phyloP scores from a whole-genome alignment of 805 yeast species.

The Peterozyma toletana region DNA sequence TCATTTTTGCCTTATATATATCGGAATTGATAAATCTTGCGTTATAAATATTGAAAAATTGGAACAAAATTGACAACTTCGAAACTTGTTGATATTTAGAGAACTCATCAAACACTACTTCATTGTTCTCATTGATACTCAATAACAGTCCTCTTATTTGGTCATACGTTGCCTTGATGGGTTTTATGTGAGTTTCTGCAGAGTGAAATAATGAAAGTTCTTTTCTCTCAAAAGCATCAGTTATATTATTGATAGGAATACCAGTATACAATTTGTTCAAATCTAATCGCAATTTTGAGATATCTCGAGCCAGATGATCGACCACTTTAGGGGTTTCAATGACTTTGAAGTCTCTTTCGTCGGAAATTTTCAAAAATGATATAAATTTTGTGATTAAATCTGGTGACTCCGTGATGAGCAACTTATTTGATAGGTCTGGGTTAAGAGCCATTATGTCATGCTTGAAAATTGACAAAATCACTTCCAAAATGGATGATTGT shows the following conservation, averaged over 20 bases:
- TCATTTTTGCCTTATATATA: too few relatives aligned
- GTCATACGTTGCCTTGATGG: constrained; percentile 2
- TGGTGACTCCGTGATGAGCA: background rate
- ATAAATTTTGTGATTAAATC: background rate
- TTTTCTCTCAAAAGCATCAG: constrained; percentile 1
- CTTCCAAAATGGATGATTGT: background rate
- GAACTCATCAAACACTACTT: constrained; percentile 2
- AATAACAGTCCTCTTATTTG: constrained; percentile 3
- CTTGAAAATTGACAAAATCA: background rate
- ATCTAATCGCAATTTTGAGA: constrained; percentile 7
- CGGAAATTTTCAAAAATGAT: background rate
- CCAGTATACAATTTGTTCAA: constrained; percentile 4
- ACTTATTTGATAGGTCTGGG: background rate
- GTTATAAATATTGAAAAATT: constrained; percentile 1
- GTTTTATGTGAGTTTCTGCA: background rate
- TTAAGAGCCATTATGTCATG: too few relatives aligned
- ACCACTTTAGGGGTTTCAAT: constrained; percentile 1
- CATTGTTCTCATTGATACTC: background rate
- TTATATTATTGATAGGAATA: constrained; percentile 1
- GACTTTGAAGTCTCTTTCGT: background rate
- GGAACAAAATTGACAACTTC: constrained; percentile 2
- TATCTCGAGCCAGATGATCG: constrained; percentile 1
- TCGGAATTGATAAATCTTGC: constrained; percentile 1
- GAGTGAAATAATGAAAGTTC: background rate
- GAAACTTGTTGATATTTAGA: constrained; percentile 1